Conservation (phyloP, 345 rosid genomes). For the thale cress (Arabidopsis thaliana) region TAIR10.1 NC_003074.8:22375501-22376000, state of each 20-base stretch:
- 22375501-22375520: neutral
- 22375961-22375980: neutral
- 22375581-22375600: neutral
- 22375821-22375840: conserved; percentile 28
- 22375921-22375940: neutral
- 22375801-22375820: neutral
- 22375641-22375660: conserved; percentile 4
- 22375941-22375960: neutral
- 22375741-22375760: conserved; percentile 8
- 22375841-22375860: neutral
- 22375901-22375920: conserved; percentile 9
- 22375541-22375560: neutral
- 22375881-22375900: conserved; percentile 2
- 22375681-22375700: neutral
- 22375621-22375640: neutral
- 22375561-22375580: neutral
- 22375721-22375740: neutral
- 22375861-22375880: neutral
- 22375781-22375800: neutral
- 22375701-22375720: neutral
- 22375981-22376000: neutral
- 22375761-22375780: neutral
- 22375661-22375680: conserved; percentile 1
- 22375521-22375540: neutral
- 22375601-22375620: neutral